Base-by-base conservation (phyloP, 108 stramenopile genomes). In the Skeletonema costatum region DNA sequence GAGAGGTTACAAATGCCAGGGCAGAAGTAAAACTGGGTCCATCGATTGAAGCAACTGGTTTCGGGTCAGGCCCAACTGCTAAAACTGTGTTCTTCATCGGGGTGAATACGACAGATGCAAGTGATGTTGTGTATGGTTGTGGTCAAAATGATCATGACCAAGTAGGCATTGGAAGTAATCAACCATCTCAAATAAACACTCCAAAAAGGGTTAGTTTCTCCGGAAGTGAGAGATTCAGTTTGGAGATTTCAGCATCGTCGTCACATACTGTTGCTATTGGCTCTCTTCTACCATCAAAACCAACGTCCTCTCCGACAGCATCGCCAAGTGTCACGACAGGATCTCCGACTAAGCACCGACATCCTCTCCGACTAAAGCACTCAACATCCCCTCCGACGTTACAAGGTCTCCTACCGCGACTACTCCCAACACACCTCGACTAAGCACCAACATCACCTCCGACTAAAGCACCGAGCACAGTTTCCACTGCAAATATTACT, bases 11-110 rank as follows among this genome's bases (percentile, higher is more conserved):
- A 7, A 21, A 64, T 64, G 38, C 9, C 12, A 39, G 19, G 36
- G 11, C 29, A 19, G 1, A 17, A 17, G 63, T 64, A 29, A 32
- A 64, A 29, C 41, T 64, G 5, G 63, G 38, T 19, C 2, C 16
- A 16, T 46, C 21, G 63, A 19, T 64, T 35, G 0, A 2, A 1
- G 33, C 25, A 21, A 35, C 41, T 39, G 63, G 38, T 5, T 17
- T 64, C 17, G 35, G 63, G 17, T 38, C 41, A 5, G 63, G 63
- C 9, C 63, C 63, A 38, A 19, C 63, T 7, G 38, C 63, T 17
- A 1, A 64, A 19, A 64, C 41, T 6, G 63, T 64, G 8, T 64
- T 64, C 63, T 64, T 64, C 33, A 21, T 38, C 63, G 63, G 38
- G 17, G 36, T 21, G 14, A n/a, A 64, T 19, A 25, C 0, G 4